phyloP scores from a whole-genome alignment of 306 rosid species.

The Fragaria ananassa region DNA sequence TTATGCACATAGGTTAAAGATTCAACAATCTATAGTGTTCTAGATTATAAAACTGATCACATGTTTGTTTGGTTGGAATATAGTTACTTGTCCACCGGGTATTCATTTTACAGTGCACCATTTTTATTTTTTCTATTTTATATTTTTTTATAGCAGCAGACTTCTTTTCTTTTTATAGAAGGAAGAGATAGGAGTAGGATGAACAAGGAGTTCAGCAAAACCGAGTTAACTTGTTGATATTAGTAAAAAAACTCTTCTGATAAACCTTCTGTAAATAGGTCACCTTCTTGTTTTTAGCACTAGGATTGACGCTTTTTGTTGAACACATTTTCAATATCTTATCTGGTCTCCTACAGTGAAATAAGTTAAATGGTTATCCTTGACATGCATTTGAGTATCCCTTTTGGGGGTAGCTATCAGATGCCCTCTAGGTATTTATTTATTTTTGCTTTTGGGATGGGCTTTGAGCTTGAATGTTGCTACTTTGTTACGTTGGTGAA shows the following conservation, averaged over 20 bases:
- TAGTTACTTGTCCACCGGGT: too few relatives aligned
- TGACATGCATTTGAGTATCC: background rate
- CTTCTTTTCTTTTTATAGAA: too few relatives aligned
- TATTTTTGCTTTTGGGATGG: background rate
- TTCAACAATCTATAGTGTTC: too few relatives aligned
- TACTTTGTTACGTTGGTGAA: background rate
- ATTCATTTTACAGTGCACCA: too few relatives aligned
- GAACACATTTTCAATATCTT: background rate
- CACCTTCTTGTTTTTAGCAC: background rate
- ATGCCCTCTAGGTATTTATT: background rate
- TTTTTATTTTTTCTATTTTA: too few relatives aligned
- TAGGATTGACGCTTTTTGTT: background rate
- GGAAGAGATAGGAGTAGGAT: background rate
- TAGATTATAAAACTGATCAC: too few relatives aligned
- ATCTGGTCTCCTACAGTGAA: background rate
- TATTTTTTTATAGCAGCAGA: too few relatives aligned
- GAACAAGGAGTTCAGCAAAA: background rate
- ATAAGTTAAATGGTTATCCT: background rate
- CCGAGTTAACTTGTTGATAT: background rate
- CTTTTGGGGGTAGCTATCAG: background rate
- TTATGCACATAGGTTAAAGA: too few relatives aligned
- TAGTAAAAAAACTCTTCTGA: background rate
- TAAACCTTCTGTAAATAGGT: background rate
- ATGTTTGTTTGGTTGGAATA: too few relatives aligned
- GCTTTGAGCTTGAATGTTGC: constrained; percentile 2